Conservation (phyloP, 2,329 filamentous ascomycete species). For the Aspergillus ochraceoroseus region DNA sequence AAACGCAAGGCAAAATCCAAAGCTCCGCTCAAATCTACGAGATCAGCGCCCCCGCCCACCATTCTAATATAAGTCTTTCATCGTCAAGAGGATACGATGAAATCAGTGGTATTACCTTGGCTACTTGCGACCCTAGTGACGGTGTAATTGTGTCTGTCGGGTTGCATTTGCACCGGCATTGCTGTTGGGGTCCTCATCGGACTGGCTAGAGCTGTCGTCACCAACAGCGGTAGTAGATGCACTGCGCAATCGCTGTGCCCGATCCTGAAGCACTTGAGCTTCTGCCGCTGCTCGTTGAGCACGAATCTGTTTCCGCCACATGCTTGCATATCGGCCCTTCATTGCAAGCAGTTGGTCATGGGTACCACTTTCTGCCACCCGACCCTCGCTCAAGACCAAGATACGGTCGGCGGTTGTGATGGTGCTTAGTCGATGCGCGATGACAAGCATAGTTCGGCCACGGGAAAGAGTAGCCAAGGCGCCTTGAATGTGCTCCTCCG, state of each 20-base stretch:
- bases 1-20: conserved; percentile 10
- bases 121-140: conserved; percentile 46
- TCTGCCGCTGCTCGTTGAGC: conserved; percentile 66
- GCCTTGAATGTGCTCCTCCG: conserved; percentile 86
- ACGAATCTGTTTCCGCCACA: conserved; percentile 86
- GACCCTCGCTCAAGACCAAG: conserved; percentile 70
- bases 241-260: conserved; percentile 42
- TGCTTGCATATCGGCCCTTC: conserved; percentile 70
- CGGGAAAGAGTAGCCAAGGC: conserved; percentile 75
- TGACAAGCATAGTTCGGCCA: conserved; percentile 88
- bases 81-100: conserved; percentile 22
- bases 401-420: conserved; percentile 85
- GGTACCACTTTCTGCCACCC: conserved; percentile 70
- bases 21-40: conserved; percentile 10
- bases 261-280: conserved; percentile 47
- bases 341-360: conserved; percentile 69
- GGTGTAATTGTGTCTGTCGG: conserved; percentile 19
- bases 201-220: conserved; percentile 48
- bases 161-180: conserved; percentile 16
- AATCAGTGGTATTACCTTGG: conserved; percentile 41
- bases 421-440: conserved; percentile 82
- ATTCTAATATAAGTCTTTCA: conserved; percentile 19
- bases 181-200: conserved; percentile 44
- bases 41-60: conserved; percentile 11
- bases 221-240: conserved; percentile 37